These are phyloP conservation scores for Hypomyces rosellus DNA, from an alignment of 2,329 filamentous ascomycete genomes.

Conservation along the genomic window DNA sequence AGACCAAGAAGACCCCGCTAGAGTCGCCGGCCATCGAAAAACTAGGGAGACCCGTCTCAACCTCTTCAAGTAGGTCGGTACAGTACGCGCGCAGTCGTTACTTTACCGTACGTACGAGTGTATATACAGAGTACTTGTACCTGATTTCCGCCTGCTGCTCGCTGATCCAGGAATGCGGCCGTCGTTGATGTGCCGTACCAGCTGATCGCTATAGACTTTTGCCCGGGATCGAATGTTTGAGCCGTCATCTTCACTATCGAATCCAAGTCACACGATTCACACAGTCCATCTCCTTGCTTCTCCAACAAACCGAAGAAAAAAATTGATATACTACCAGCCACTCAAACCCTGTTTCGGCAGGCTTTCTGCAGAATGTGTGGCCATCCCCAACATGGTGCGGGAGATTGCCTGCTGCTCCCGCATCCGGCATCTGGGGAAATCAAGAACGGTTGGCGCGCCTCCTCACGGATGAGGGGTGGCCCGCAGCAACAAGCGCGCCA, in stretches of 20 bases:
- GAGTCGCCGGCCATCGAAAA: neutral
- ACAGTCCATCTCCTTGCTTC: neutral
- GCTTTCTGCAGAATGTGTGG: neutral
- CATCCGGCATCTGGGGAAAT: conserved; percentile 1
- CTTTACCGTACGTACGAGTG: no score
- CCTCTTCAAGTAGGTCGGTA: no score
- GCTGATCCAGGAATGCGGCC: no score
- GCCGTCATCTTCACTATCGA: no score
- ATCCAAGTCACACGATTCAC: no score
- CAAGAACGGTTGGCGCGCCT: conserved; percentile 2
- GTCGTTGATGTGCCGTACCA: no score
- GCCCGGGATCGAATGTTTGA: no score
- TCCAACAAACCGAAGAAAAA: neutral
- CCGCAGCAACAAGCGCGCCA: neutral
- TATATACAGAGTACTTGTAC: no score
- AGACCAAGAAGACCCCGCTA: neutral
- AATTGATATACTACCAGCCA: neutral
- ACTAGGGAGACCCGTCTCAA: no score
- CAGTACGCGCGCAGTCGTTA: no score
- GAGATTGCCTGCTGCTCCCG: conserved; percentile 4
- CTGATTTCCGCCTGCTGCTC: no score
- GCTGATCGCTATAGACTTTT: no score
- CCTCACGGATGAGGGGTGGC: neutral
- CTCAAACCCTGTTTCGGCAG: neutral
- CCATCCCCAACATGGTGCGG: neutral